Conservation (phyloP, 2,329 filamentous ascomycete species). For the Claviceps maximensis region DNA sequence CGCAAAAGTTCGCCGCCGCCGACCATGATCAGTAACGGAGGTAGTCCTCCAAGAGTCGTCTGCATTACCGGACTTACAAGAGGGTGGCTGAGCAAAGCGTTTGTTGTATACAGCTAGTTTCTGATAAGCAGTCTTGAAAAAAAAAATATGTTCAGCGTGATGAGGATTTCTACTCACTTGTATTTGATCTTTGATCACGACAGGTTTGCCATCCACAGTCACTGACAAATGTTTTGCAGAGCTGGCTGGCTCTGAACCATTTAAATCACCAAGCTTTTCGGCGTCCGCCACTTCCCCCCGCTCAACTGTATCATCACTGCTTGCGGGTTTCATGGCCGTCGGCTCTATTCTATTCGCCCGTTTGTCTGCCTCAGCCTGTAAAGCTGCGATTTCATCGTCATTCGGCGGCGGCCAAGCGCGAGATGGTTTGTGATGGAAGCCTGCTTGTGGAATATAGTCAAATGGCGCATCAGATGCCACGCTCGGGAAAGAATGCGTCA, state of each 20-base stretch:
- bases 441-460: constrained; percentile 79
- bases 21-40: constrained; percentile 72
- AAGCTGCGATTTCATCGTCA: constrained; percentile 52
- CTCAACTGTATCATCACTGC: constrained; percentile 22
- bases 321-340: constrained; percentile 12
- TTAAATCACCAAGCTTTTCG: constrained; percentile 12
- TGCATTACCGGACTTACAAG: constrained; percentile 83
- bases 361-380: constrained; percentile 38
- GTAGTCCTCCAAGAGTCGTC: constrained; percentile 76
- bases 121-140: constrained; percentile 6
- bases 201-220: constrained; percentile 53
- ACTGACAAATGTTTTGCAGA: constrained; percentile 41
- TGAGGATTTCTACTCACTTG: constrained; percentile 40
- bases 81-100: constrained; percentile 73
- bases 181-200: constrained; percentile 81
- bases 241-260: constrained; percentile 14
- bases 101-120: constrained; percentile 58
- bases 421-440: constrained; percentile 85
- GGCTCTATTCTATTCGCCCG: constrained; percentile 13
- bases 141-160: neutral
- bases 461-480: constrained; percentile 56
- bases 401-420: constrained; percentile 87
- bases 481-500: constrained; percentile 92
- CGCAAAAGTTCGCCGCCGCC: constrained; percentile 81
- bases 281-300: constrained; percentile 13